Evolutionary conservation across 345 rosid genomes (phyloP).

Genomic region (Rhodamnia argentea): DNA sequence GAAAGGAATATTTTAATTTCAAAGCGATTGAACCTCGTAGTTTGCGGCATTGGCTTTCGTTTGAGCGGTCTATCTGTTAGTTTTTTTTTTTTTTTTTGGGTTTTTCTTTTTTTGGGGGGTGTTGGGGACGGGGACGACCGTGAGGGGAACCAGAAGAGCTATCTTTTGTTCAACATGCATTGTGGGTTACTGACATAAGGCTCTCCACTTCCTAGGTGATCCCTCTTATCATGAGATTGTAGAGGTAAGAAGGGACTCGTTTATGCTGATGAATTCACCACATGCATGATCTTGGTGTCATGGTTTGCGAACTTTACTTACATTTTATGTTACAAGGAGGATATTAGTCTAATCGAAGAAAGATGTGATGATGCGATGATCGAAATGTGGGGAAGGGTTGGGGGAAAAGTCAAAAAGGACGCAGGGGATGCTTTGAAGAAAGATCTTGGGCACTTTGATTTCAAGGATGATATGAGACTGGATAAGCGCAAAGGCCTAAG

Average conservation of each 20-base stretch:
- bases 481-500: not conserved
- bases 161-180: not conserved
- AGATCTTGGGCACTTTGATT: not conserved
- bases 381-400: not conserved
- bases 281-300: not conserved
- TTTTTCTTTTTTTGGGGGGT: no score
- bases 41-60: not conserved
- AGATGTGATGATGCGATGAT: not conserved
- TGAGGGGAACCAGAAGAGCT: not conserved
- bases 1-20: not conserved
- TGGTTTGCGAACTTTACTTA: not conserved
- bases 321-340: not conserved
- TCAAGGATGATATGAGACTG: not conserved
- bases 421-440: not conserved
- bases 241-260: not conserved
- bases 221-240: not conserved
- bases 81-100: rapidly evolving
- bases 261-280: not conserved
- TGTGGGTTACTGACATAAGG: not conserved
- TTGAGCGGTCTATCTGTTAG: not conserved
- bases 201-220: not conserved
- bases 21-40: not conserved
- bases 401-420: not conserved
- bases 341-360: not conserved
- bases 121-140: not conserved